Base-by-base conservation (phyloP, 768 basidiomycete species). In the Phaeolepiota aurea region DNA sequence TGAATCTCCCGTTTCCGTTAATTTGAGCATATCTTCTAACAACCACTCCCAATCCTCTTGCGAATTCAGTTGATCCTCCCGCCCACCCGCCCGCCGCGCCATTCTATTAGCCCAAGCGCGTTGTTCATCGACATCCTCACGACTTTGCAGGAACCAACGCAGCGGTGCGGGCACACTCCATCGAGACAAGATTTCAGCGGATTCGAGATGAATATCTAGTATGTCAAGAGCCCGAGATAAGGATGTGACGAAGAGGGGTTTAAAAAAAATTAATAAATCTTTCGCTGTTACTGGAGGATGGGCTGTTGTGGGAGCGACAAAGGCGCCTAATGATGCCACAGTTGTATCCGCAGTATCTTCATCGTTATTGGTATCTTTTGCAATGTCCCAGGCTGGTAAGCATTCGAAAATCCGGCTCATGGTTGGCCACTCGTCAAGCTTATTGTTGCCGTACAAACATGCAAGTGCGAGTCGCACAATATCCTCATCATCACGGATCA, bases 341-440 rank as follows among this genome's bases (percentile, higher is more conserved):
- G 89, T 93, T 4, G 83, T 83, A 39, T 91, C 81, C n/a, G 79
- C 81, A 38, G 78, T 78, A 44, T 89, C 89, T 37, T 70, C 76
- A 43, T 86, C 74, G 31, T 72, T 70, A 35, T 81, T 76, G 30
- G 70, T 74, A n/a, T 69, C 71, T 31, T 57, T 56, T 3, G 66
- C 47, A 32, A 79, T 65, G 42, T 79, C 81, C 89, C 93, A 96
- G 2, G 83, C 94, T 0, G 94, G 94, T 21, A 98, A 70, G 55
- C 93, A 99, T 56, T 99, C 94, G 57, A 99, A 97, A 38, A 99
- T 87, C 21, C 69, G 66, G 48, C 84, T 88, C 92, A 96, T 97
- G 3, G 68, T 79, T 1, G 77, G 54, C 89, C 88, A 94, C 48
- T 81, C 72, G 43, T 77, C 68, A 22, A 82, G 61, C 41, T 73